A percentile compares a stretch with the other conserved stretches of the same genome.
These are phyloP conservation scores for Panicum virgatum DNA, from an alignment of 202 grass and related monocot genomes.

Conservation along the genomic window DNA sequence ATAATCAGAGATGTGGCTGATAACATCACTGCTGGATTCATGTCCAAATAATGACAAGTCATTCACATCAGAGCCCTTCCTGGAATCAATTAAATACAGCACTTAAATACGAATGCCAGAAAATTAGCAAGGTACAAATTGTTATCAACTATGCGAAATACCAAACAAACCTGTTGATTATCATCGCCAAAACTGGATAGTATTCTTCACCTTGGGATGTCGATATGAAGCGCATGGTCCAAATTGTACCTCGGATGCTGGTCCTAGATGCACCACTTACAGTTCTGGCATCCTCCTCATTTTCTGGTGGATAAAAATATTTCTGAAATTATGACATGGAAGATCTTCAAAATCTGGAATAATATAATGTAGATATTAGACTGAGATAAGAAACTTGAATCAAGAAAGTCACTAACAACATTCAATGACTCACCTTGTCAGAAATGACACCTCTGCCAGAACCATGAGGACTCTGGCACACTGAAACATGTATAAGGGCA, in stretches of 20 bases:
- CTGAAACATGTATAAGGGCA: conserved; percentile 66
- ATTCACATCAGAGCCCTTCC: conserved; percentile 74
- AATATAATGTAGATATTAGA: conserved; percentile 80
- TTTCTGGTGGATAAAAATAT: conserved; percentile 97
- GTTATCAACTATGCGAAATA: neutral
- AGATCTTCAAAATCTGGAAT: conserved; percentile 94
- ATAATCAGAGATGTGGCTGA: conserved; percentile 67
- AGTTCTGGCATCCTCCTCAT: conserved; percentile 55
- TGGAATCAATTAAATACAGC: conserved; percentile 49
- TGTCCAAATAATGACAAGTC: conserved; percentile 80
- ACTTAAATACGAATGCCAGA: neutral
- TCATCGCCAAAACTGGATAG: conserved; percentile 69
- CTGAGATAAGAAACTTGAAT: conserved; percentile 46
- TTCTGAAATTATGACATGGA: conserved; percentile 95
- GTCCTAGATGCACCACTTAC: conserved; percentile 44
- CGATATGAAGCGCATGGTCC: conserved; percentile 96
- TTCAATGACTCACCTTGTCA: conserved; percentile 67
- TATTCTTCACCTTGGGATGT: conserved; percentile 59
- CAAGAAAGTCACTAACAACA: conserved; percentile 38
- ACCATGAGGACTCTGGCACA: conserved; percentile 38
- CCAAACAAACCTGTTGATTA: conserved; percentile 81
- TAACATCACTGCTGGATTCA: conserved; percentile 40
- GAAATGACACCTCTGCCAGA: conserved; percentile 53
- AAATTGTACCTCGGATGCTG: conserved; percentile 72
- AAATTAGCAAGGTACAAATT: conserved; percentile 4